Conservation (phyloP, 2,329 filamentous ascomycete species). For the Colletotrichum spaethianum region DNA sequence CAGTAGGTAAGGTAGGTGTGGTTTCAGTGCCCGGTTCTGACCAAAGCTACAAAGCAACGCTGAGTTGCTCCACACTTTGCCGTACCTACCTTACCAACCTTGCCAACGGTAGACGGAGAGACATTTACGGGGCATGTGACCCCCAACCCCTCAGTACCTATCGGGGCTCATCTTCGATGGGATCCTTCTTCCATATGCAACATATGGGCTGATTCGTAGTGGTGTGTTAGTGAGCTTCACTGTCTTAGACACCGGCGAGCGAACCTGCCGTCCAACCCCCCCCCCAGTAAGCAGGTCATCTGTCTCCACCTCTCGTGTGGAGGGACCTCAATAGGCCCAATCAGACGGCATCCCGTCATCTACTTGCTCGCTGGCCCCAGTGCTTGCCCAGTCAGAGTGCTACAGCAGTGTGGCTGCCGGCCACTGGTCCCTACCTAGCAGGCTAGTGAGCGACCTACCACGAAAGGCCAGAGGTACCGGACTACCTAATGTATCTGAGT, state of each 20-base stretch:
- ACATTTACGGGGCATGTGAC: constrained; percentile 4
- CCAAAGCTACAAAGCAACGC: not conserved
- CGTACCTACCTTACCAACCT: not conserved
- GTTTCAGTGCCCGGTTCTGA: not conserved
- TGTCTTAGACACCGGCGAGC: constrained; percentile 10
- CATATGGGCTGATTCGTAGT: not conserved
- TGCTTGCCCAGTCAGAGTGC: constrained; percentile 29
- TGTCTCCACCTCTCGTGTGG: constrained; percentile 24
- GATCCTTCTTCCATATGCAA: constrained; percentile 2
- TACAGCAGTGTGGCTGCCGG: constrained; percentile 24
- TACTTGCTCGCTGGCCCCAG: constrained; percentile 17
- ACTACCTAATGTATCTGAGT: not conserved
- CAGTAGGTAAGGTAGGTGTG: too few relatives aligned
- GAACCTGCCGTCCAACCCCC: constrained; percentile 27
- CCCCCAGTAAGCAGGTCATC: constrained; percentile 34
- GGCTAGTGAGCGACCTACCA: not conserved
- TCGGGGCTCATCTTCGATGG: not conserved
- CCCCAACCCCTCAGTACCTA: not conserved
- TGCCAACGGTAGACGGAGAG: not conserved
- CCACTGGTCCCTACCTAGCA: constrained; percentile 33
- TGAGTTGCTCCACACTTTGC: not conserved
- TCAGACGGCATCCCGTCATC: constrained; percentile 35
- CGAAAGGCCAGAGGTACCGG: not conserved
- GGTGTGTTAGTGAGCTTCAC: constrained; percentile 26
- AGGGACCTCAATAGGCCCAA: constrained; percentile 26